Percentiles rank a stretch among this genome's conserved stretches.
Conservation (phyloP, 2,329 filamentous ascomycete species). For the Plectosphaerella cucumerina region DNA sequence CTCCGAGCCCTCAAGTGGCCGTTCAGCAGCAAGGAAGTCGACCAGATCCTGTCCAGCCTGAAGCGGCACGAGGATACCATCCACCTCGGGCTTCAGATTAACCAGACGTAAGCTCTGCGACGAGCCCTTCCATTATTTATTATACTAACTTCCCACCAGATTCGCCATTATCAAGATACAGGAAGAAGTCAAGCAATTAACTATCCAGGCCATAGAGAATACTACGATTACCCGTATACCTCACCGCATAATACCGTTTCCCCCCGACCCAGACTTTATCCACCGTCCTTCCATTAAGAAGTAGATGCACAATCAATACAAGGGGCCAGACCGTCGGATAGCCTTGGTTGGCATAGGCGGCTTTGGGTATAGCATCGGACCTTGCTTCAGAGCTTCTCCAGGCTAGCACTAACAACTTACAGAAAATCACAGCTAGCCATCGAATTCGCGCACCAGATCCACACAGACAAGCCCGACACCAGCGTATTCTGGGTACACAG, state of each 20-base stretch:
- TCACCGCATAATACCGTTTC: constrained; percentile 9
- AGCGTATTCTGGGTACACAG: constrained; percentile 12
- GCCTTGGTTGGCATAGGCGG: constrained; percentile 11
- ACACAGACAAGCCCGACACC: background rate
- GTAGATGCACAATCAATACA: constrained; percentile 7
- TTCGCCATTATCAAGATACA: background rate
- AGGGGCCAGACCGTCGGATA: background rate
- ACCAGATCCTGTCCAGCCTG: constrained; percentile 21
- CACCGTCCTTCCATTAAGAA: constrained; percentile 5
- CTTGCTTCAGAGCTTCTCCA: background rate
- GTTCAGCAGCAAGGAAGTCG: constrained; percentile 28
- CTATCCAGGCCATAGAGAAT: background rate
- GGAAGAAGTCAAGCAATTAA: background rate
- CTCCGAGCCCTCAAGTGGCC: constrained; percentile 33
- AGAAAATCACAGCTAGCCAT: constrained; percentile 17
- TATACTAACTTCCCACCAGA: background rate
- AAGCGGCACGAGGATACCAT: constrained; percentile 20
- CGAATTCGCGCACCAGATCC: constrained; percentile 8
- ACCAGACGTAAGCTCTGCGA: constrained; percentile 31
- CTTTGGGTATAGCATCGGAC: constrained; percentile 8
- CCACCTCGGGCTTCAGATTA: constrained; percentile 23
- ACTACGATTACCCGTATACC: constrained; percentile 1
- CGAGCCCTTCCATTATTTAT: too few relatives aligned
- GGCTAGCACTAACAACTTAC: constrained; percentile 1
- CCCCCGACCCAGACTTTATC: constrained; percentile 11